A percentile compares a stretch with the other conserved stretches of the same genome.
These are phyloP conservation scores for Candida freyschussii DNA, from an alignment of 1,139 yeast species.

Conservation along the genomic window DNA sequence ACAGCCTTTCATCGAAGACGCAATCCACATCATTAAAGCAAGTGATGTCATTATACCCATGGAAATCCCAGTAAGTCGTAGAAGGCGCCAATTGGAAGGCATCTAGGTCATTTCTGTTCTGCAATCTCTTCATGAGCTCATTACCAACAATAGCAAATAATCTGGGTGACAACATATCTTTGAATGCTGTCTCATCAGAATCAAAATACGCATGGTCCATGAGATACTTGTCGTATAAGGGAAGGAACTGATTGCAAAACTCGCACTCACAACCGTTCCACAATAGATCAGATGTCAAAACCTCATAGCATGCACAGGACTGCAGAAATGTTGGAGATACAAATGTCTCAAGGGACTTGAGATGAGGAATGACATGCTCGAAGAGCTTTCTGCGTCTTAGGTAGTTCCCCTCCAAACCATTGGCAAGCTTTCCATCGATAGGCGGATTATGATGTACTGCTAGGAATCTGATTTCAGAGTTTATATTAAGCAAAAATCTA, in stretches of 20 bases:
- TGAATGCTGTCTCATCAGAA: slow-evolving; percentile 38
- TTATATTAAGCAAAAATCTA: slow-evolving; percentile 37
- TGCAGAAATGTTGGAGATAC: slow-evolving; percentile 56
- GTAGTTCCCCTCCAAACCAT: slow-evolving; percentile 72
- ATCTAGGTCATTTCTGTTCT: slow-evolving; percentile 26
- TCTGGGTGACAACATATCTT: slow-evolving; percentile 56
- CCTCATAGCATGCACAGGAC: slow-evolving; percentile 62
- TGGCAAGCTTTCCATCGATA: slow-evolving; percentile 39
- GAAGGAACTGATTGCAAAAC: slow-evolving; percentile 46
- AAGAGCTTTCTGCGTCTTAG: slow-evolving; percentile 50
- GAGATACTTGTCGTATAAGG: slow-evolving; percentile 50
- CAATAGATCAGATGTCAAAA: slow-evolving; percentile 57
- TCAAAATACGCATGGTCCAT: slow-evolving; percentile 60
- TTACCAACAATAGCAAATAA: slow-evolving; percentile 50
- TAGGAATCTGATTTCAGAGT: slow-evolving; percentile 32
- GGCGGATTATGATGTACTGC: slow-evolving; percentile 52
- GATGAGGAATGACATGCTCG: slow-evolving; percentile 42
- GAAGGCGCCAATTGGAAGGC: slow-evolving; percentile 28
- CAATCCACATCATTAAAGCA: slow-evolving; percentile 34
- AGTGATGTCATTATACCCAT: slow-evolving; percentile 33
- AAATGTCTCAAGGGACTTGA: slow-evolving; percentile 38
- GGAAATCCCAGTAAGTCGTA: slow-evolving; percentile 39
- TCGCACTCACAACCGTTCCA: slow-evolving; percentile 75
- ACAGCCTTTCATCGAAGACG: slow-evolving; percentile 29
- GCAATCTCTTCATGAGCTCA: slow-evolving; percentile 30